A percentile compares a stretch with the other conserved stretches of the same genome.
phyloP scores from a whole-genome alignment of 2,329 filamentous ascomycete species.

The Neonectria hederae region DNA sequence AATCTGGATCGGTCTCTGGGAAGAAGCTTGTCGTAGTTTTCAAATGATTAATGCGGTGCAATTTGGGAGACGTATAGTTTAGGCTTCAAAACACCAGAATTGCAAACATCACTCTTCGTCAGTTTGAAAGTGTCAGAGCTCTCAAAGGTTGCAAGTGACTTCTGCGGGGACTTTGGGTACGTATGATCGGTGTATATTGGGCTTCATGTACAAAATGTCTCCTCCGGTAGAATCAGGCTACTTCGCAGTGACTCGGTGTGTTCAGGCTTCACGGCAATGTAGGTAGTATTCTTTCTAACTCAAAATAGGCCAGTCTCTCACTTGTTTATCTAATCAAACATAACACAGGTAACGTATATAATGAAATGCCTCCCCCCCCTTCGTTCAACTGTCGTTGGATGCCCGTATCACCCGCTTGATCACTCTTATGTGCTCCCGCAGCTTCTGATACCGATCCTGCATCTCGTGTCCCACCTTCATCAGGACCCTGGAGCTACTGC shows the following conservation, averaged over 20 bases:
- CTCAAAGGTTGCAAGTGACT: not conserved
- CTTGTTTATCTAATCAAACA: not conserved
- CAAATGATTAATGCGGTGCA: not conserved
- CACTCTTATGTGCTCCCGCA: not conserved
- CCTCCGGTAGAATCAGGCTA: not conserved
- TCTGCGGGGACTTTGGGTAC: not conserved
- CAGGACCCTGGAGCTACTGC: not conserved
- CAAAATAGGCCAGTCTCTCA: not conserved
- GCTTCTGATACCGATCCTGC: not conserved
- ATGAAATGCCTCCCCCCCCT: not conserved
- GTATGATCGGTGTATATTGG: not conserved
- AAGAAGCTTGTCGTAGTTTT: not conserved
- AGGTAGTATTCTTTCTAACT: not conserved
- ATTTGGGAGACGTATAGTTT: not conserved
- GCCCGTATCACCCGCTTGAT: constrained; percentile 1
- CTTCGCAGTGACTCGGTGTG: not conserved
- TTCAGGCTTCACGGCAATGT: not conserved
- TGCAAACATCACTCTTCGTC: not conserved
- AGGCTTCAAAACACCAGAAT: not conserved
- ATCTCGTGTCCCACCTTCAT: not conserved
- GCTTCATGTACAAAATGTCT: not conserved
- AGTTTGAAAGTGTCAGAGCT: not conserved
- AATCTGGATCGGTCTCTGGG: not conserved
- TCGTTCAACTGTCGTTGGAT: not conserved
- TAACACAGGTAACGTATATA: not conserved